Conservation (phyloP, 1,139 yeast species). For the Pichia sp. region DNA sequence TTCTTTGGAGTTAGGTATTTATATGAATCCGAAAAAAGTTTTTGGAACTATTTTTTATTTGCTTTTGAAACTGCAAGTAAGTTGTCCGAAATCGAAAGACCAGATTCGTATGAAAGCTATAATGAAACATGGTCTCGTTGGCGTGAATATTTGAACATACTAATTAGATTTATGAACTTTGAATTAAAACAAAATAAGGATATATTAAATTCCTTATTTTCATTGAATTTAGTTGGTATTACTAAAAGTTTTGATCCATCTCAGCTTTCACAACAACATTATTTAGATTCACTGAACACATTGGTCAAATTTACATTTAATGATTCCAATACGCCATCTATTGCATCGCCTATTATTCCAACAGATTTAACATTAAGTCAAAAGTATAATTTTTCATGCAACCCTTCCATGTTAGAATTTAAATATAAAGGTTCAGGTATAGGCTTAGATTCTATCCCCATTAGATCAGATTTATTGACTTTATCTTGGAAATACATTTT, state of each 20-base stretch:
- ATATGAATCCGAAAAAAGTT: conserved; percentile 4
- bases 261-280: background rate
- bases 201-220: conserved; percentile 1
- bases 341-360: conserved; percentile 2
- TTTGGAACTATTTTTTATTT: conserved; percentile 17
- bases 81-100: conserved; percentile 8
- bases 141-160: conserved; percentile 12
- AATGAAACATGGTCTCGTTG: conserved; percentile 14
- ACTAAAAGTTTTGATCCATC: background rate
- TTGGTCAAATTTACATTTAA: conserved; percentile 5
- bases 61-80: conserved; percentile 15
- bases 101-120: conserved; percentile 9
- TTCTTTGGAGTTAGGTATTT: conserved; percentile 11
- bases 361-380: conserved; percentile 11
- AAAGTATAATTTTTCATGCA: conserved; percentile 8
- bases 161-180: conserved; percentile 7
- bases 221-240: conserved; percentile 2
- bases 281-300: conserved; percentile 4
- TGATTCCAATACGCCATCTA: background rate
- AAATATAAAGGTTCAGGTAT: conserved; percentile 7
- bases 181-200: conserved; percentile 3
- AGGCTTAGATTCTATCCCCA: conserved; percentile 11
- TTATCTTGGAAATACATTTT: conserved; percentile 5
- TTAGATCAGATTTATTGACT: conserved; percentile 2
- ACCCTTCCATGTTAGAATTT: conserved; percentile 6